A percentile compares a stretch with the other conserved stretches of the same genome.
Evolutionary conservation across 768 basidiomycete species (phyloP).

Genomic region (Mycena floridula): DNA sequence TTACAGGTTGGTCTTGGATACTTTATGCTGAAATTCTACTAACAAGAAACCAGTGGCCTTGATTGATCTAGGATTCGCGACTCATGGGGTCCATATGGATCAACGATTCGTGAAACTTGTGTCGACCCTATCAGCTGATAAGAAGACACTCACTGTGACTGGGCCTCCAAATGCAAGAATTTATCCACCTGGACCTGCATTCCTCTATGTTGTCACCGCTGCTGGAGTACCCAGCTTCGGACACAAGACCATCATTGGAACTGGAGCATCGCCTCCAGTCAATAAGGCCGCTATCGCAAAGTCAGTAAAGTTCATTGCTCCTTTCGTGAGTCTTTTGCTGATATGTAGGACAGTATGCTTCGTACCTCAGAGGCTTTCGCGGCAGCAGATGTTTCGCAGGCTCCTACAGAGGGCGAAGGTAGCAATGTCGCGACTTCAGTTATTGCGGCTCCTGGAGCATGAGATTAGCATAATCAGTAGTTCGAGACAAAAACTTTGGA

Average conservation of each 20-base stretch:
- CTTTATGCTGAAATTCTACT: neutral
- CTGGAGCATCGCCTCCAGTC: slow-evolving; percentile 30
- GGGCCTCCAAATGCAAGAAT: slow-evolving; percentile 30
- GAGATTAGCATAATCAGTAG: too few relatives aligned
- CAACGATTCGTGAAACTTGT: slow-evolving; percentile 30
- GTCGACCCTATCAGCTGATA: slow-evolving; percentile 23
- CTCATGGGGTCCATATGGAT: slow-evolving; percentile 36
- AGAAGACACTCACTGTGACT: slow-evolving; percentile 24
- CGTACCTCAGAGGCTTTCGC: neutral
- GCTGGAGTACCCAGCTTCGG: slow-evolving; percentile 26
- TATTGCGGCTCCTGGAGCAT: neutral
- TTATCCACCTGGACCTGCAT: slow-evolving; percentile 35
- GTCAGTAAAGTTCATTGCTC: neutral
- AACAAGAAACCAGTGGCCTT: slow-evolving; percentile 22
- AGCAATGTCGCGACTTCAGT: neutral
- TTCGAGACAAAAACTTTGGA: too few relatives aligned
- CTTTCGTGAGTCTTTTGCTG: neutral
- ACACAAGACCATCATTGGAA: slow-evolving; percentile 29
- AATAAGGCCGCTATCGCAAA: slow-evolving; percentile 1
- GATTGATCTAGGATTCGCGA: slow-evolving; percentile 35
- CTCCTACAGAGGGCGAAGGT: neutral
- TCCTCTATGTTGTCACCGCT: slow-evolving; percentile 23
- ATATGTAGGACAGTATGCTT: neutral
- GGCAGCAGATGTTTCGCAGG: neutral
- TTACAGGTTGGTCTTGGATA: slow-evolving; percentile 20